Evolutionary conservation across 1,284 basidiomycete species (phyloP).

Genomic region (Erythrobasidium hasegawianum): DNA sequence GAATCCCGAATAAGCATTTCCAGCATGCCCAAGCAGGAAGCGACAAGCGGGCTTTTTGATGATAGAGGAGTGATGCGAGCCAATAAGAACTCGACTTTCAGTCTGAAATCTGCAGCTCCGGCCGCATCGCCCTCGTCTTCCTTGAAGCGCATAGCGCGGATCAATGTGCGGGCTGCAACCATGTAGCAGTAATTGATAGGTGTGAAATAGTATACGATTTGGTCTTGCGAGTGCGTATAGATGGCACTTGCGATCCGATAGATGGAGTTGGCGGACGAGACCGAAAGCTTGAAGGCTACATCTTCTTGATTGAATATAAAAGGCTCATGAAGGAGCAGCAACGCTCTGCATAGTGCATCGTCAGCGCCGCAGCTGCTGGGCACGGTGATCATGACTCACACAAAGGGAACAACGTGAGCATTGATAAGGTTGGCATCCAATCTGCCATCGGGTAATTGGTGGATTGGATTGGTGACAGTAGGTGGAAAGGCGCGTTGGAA

Average conservation of each 20-base stretch:
- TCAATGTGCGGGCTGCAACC: slow-evolving; percentile 26
- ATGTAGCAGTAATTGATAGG: slow-evolving; percentile 33
- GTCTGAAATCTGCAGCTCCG: slow-evolving; percentile 4
- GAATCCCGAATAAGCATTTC: slow-evolving; percentile 20
- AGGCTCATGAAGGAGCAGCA: slow-evolving; percentile 26
- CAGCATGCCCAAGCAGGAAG: slow-evolving; percentile 29
- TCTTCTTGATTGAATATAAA: slow-evolving; percentile 17
- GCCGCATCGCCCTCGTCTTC: slow-evolving; percentile 15
- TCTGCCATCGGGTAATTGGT: slow-evolving; percentile 13
- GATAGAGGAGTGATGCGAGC: slow-evolving; percentile 21
- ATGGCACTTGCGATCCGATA: slow-evolving; percentile 5
- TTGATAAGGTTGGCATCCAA: slow-evolving; percentile 27
- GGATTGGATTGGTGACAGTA: slow-evolving; percentile 16
- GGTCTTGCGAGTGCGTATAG: slow-evolving; percentile 25
- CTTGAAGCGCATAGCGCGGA: slow-evolving; percentile 27
- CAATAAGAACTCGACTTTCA: slow-evolving; percentile 18
- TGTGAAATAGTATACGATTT: slow-evolving; percentile 17
- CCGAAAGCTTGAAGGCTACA: slow-evolving; percentile 18
- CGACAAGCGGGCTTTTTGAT: slow-evolving; percentile 21
- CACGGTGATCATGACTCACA: neutral
- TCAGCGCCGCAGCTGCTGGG: neutral
- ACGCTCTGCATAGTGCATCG: slow-evolving; percentile 2
- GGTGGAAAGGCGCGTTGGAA: slow-evolving; percentile 22
- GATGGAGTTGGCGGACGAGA: slow-evolving; percentile 20
- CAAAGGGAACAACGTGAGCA: slow-evolving; percentile 17